Percentiles rank a stretch among this genome's conserved stretches.
Conservation (phyloP, 129 eudicot species). For the Deinandra increscens region DNA sequence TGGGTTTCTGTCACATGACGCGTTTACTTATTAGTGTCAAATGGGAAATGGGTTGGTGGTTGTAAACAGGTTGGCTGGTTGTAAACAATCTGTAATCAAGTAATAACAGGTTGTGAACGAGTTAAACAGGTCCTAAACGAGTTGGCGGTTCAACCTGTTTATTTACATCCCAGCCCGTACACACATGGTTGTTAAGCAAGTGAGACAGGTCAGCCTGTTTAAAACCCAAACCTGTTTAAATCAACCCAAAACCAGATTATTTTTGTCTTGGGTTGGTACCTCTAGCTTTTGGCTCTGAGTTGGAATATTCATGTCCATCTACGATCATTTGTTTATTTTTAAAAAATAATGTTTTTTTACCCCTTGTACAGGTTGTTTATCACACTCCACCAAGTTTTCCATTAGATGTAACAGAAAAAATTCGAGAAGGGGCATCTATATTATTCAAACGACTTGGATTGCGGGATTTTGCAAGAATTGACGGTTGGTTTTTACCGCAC, state of each 20-base stretch:
- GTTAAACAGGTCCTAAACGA: no score
- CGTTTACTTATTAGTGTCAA: not conserved
- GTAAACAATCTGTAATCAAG: no score
- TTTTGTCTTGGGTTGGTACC: not conserved
- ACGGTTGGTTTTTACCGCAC: constrained; percentile 89
- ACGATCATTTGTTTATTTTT: not conserved
- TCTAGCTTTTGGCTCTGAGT: not conserved
- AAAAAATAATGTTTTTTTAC: not conserved
- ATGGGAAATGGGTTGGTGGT: no score
- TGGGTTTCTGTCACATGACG: not conserved
- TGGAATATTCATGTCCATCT: constrained; percentile 7
- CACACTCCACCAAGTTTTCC: constrained; percentile 96
- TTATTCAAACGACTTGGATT: constrained; percentile 70
- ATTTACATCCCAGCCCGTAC: no score
- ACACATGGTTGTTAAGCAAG: no score
- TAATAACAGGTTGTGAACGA: no score
- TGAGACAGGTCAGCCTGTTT: no score
- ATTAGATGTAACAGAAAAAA: constrained; percentile 55
- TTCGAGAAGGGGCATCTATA: constrained; percentile 81
- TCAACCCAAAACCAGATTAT: not conserved
- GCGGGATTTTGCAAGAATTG: constrained; percentile 93
- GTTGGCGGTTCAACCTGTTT: no score
- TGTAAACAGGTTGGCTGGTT: no score
- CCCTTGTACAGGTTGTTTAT: constrained; percentile 67
- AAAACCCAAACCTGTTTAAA: no score